Evolutionary conservation across 495 filamentous ascomycete genomes (phyloP).

Genomic region (Penicillium ucsense): DNA sequence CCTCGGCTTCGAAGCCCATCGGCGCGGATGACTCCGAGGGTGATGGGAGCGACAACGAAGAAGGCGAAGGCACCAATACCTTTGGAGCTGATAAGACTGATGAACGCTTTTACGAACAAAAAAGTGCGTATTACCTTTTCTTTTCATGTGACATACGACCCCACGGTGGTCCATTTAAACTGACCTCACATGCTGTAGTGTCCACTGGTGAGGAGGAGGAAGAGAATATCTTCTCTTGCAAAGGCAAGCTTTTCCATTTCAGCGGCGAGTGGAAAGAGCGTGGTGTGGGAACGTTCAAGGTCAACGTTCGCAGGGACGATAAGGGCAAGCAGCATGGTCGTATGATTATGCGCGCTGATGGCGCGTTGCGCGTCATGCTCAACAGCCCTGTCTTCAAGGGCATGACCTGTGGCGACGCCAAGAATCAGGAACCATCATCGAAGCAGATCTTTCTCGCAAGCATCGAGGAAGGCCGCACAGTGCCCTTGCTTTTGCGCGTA

Average conservation of each 20-base stretch:
- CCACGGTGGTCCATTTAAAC: not conserved
- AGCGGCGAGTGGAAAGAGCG: conserved; percentile 81
- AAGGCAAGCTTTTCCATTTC: conserved; percentile 70
- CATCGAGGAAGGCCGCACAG: conserved; percentile 47
- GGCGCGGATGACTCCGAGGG: conserved; percentile 59
- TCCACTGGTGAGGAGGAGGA: conserved; percentile 70
- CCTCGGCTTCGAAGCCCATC: conserved; percentile 58
- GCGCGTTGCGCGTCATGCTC: conserved; percentile 73
- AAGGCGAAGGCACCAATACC: conserved; percentile 34
- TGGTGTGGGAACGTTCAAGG: conserved; percentile 70
- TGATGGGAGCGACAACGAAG: conserved; percentile 41
- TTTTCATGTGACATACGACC: not conserved
- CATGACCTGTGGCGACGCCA: conserved; percentile 56
- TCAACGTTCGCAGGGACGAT: conserved; percentile 54
- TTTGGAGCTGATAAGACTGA: conserved; percentile 48
- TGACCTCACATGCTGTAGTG: conserved; percentile 31
- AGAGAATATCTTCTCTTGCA: conserved; percentile 49
- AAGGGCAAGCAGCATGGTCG: conserved; percentile 49
- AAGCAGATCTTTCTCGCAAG: conserved; percentile 54
- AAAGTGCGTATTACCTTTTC: conserved; percentile 40
- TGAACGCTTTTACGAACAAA: conserved; percentile 56
- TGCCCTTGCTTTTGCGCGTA: conserved; percentile 65
- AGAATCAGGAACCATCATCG: conserved; percentile 35
- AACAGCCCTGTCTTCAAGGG: conserved; percentile 68
- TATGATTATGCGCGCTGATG: conserved; percentile 81